phyloP scores from a whole-genome alignment of 768 basidiomycete genomes.

The Macrocybe gigantea region DNA sequence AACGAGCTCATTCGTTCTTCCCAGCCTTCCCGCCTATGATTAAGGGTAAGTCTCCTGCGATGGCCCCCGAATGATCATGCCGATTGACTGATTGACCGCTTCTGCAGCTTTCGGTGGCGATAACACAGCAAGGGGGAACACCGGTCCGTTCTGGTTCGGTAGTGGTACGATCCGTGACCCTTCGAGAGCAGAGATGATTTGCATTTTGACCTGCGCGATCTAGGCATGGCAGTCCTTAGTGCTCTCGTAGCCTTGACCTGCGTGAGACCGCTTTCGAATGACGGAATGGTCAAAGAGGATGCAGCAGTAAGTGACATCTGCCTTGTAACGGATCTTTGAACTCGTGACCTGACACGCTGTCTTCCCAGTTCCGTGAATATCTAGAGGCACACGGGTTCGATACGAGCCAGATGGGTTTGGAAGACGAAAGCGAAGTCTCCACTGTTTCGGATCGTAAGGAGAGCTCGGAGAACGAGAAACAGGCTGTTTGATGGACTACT shows the following conservation, averaged over 20 bases:
- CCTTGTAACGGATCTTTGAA: neutral
- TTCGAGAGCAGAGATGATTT: neutral
- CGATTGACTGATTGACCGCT: neutral
- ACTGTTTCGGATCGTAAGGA: conserved; percentile 17
- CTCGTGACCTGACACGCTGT: conserved; percentile 1
- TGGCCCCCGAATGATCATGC: neutral
- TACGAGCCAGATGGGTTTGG: conserved; percentile 63
- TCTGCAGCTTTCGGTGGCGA: conserved; percentile 58
- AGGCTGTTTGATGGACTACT: neutral
- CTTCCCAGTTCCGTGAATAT: conserved; percentile 72
- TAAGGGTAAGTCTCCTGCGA: conserved; percentile 29
- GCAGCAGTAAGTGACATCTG: conserved; percentile 35
- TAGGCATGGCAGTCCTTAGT: conserved; percentile 69
- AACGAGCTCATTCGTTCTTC: neutral
- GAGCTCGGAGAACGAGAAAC: conserved; percentile 9
- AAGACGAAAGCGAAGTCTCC: conserved; percentile 15
- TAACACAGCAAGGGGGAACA: conserved; percentile 50
- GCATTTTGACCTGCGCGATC: conserved; percentile 4
- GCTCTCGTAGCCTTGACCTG: conserved; percentile 69
- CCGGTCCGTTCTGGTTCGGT: conserved; percentile 87
- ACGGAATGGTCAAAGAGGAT: conserved; percentile 81
- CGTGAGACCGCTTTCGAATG: conserved; percentile 66
- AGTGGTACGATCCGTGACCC: conserved; percentile 39
- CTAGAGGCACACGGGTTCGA: conserved; percentile 78
- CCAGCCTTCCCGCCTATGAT: conserved; percentile 67